These are phyloP conservation scores for Helotiales sp. DNA, from an alignment of 2,329 filamentous ascomycete species.

Conservation along the genomic window DNA sequence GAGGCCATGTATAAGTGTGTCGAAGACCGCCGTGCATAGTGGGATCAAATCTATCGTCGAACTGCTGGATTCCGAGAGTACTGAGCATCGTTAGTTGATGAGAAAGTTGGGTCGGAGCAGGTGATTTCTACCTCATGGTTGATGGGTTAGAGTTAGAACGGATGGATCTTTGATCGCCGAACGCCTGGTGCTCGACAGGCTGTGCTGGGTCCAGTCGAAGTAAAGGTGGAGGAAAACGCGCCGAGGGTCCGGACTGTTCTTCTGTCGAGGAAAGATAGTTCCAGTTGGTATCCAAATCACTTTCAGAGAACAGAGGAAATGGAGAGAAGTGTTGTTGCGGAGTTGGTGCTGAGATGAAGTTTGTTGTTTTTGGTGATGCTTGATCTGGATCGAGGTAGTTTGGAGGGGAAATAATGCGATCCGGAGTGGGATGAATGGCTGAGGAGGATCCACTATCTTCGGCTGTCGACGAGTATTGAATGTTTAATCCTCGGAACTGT, in stretches of 20 bases:
- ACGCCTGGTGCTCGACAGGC: conserved; percentile 15
- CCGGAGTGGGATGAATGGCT: conserved; percentile 13
- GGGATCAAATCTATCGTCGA: conserved; percentile 33
- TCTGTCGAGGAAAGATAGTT: conserved; percentile 27
- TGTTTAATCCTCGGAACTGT: conserved; percentile 33
- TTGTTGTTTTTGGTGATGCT: conserved; percentile 23
- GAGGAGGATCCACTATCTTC: conserved; percentile 22
- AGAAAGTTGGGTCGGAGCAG: neutral
- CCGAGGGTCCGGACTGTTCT: conserved; percentile 22
- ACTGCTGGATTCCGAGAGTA: conserved; percentile 35
- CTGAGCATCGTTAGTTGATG: conserved; percentile 20
- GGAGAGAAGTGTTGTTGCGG: conserved; percentile 30
- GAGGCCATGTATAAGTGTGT: conserved; percentile 35
- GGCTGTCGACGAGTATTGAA: conserved; percentile 22
- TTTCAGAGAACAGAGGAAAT: conserved; percentile 31
- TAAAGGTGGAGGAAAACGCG: conserved; percentile 28
- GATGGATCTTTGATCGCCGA: conserved; percentile 19
- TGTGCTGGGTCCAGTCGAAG: conserved; percentile 30
- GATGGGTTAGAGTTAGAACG: conserved; percentile 29
- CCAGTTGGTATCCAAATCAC: conserved; percentile 33
- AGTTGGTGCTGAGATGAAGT: conserved; percentile 26
- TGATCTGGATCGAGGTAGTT: conserved; percentile 24
- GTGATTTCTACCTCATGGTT: conserved; percentile 31
- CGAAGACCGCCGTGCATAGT: conserved; percentile 23
- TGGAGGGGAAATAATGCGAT: conserved; percentile 19